phyloP scores from a whole-genome alignment of 441 rosid genomes.

The Pelargonium hybrid region DNA sequence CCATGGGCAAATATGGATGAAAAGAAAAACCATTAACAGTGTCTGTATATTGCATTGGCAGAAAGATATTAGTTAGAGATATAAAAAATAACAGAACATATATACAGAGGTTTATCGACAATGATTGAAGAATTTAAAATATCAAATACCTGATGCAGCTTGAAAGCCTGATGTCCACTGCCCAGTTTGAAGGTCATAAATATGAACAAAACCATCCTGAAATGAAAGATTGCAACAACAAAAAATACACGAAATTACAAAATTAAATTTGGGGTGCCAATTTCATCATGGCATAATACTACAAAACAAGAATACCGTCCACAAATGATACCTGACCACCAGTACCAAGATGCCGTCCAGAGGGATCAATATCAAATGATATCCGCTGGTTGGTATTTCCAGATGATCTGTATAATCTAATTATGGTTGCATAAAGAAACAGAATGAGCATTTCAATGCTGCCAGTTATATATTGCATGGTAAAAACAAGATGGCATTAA shows the following conservation, averaged over 20 bases:
- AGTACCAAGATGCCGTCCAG: constrained; percentile 69
- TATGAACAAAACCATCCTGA: constrained; percentile 85
- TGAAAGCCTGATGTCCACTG: constrained; percentile 80
- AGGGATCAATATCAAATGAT: constrained; percentile 71
- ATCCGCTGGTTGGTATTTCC: constrained; percentile 85
- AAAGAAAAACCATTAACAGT: constrained; percentile 74
- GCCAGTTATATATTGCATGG: not conserved
- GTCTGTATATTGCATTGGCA: constrained; percentile 32
- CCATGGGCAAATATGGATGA: constrained; percentile 86
- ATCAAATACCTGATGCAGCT: constrained; percentile 64
- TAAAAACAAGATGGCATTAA: not conserved
- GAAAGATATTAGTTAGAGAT: constrained; percentile 13
- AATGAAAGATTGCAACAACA: constrained; percentile 5
- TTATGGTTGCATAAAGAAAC: constrained; percentile 5
- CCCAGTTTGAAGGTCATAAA: constrained; percentile 82
- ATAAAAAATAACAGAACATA: not conserved
- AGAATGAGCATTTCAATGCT: not conserved
- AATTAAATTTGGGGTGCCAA: not conserved
- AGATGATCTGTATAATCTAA: constrained; percentile 73
- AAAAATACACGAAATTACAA: not conserved
- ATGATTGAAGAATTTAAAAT: constrained; percentile 6
- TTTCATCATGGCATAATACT: not conserved
- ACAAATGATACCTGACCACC: constrained; percentile 72
- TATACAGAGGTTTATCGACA: constrained; percentile 4
- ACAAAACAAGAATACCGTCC: constrained; percentile 2